Percentiles rank a stretch among this genome's conserved stretches.
Evolutionary conservation across 371 early-diverging fungal genomes (phyloP).

Genomic region (Quaeritorhiza haematococci): DNA sequence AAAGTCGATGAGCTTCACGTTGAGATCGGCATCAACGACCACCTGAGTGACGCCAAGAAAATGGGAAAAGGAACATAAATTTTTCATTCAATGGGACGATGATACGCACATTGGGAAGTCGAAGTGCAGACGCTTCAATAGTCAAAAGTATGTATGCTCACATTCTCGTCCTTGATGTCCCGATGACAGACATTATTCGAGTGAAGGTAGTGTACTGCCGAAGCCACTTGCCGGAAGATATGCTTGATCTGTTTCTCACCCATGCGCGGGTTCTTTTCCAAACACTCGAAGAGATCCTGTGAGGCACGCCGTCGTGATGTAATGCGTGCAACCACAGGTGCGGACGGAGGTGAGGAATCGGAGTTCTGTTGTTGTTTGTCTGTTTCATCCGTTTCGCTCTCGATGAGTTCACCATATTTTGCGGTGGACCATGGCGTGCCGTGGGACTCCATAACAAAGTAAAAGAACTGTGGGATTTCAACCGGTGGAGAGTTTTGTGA

Average conservation of each 20-base stretch:
- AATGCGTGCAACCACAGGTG: not conserved
- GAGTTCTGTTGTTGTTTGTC: not conserved
- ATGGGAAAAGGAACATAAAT: too few species aligned
- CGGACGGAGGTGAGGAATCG: slow-evolving; percentile 1
- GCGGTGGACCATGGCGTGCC: slow-evolving; percentile 12
- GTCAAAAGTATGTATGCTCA: too few species aligned
- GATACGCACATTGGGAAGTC: too few species aligned
- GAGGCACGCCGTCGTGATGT: slow-evolving; percentile 12
- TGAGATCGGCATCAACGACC: not conserved
- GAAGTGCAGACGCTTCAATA: too few species aligned
- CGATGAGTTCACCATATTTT: too few species aligned
- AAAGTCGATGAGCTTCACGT: slow-evolving; percentile 1
- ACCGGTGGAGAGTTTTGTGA: not conserved
- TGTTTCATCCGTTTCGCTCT: too few species aligned
- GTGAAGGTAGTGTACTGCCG: slow-evolving; percentile 54
- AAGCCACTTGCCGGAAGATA: slow-evolving; percentile 70
- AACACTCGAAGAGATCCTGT: slow-evolving; percentile 74
- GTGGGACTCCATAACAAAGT: slow-evolving; percentile 32
- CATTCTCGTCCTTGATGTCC: slow-evolving; percentile 11
- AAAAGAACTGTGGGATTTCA: slow-evolving; percentile 21
- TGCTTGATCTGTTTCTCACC: not conserved
- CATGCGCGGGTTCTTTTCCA: slow-evolving; percentile 41
- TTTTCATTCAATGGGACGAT: too few species aligned
- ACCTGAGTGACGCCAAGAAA: too few species aligned
- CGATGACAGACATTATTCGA: slow-evolving; percentile 4